These are phyloP conservation scores for Ophiostoma montium DNA, from an alignment of 2,329 filamentous ascomycete species.

Conservation along the genomic window DNA sequence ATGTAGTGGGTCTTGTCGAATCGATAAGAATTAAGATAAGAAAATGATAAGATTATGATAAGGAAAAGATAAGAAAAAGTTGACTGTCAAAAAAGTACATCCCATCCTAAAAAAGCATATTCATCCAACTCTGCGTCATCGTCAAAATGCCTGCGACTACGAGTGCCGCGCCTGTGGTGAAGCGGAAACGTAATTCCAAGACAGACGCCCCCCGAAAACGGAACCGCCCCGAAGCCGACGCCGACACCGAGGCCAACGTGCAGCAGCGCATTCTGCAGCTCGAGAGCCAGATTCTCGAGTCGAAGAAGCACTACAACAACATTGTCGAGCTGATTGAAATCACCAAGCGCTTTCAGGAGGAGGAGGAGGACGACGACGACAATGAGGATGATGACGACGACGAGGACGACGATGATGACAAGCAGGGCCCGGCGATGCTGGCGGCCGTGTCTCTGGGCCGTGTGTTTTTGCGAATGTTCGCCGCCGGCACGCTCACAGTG, in stretches of 20 bases:
- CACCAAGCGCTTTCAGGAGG: slow-evolving; percentile 27
- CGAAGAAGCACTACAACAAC: slow-evolving; percentile 84
- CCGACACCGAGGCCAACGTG: slow-evolving; percentile 24
- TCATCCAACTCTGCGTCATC: too few relatives aligned
- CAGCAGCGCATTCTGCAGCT: slow-evolving; percentile 57
- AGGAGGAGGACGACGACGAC: background rate
- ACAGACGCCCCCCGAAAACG: slow-evolving; percentile 36
- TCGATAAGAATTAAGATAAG: slow-evolving; percentile 1
- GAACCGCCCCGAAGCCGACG: slow-evolving; percentile 22
- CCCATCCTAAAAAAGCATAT: too few relatives aligned
- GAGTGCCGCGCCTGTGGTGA: slow-evolving; percentile 17
- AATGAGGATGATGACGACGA: slow-evolving; percentile 1
- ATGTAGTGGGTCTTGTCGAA: background rate
- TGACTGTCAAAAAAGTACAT: background rate
- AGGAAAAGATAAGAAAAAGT: background rate
- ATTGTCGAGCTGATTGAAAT: slow-evolving; percentile 58
- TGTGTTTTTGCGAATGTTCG: slow-evolving; percentile 70
- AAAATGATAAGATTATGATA: background rate
- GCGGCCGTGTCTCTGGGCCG: slow-evolving; percentile 73
- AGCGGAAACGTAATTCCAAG: slow-evolving; percentile 36
- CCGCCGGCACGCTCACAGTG: slow-evolving; percentile 54
- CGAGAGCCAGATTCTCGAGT: slow-evolving; percentile 71
- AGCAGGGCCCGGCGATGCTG: slow-evolving; percentile 34
- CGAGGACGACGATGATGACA: background rate
- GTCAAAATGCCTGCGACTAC: slow-evolving; percentile 6